Percentiles rank a stretch among this genome's conserved stretches.
phyloP scores from a whole-genome alignment of 495 filamentous ascomycete genomes.

The Penicillium daleae region DNA sequence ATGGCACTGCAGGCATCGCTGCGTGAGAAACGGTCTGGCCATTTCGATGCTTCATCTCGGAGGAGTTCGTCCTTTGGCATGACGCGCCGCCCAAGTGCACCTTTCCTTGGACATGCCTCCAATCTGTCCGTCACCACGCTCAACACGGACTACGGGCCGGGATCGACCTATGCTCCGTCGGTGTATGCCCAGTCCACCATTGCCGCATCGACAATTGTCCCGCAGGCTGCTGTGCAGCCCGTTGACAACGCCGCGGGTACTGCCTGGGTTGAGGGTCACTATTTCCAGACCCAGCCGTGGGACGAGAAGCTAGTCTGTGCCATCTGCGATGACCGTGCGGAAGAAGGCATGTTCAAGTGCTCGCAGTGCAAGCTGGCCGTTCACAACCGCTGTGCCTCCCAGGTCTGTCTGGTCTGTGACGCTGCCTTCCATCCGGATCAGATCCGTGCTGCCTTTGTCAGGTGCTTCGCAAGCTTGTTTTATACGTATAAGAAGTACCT shows the following conservation, averaged over 20 bases:
- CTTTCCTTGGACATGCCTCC: conserved; percentile 79
- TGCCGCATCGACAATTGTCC: conserved; percentile 98
- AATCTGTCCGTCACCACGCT: conserved; percentile 85
- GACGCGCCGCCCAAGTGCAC: conserved; percentile 78
- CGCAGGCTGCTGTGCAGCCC: conserved; percentile 82
- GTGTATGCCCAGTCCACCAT: conserved; percentile 95
- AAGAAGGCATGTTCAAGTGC: conserved; percentile 90
- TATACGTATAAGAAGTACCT: conserved; percentile 94
- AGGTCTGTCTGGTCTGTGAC: conserved; percentile 85
- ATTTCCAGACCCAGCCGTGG: conserved; percentile 70
- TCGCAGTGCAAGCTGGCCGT: conserved; percentile 73
- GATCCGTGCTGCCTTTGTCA: conserved; percentile 88
- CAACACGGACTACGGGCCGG: conserved; percentile 71
- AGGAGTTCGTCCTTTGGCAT: conserved; percentile 90
- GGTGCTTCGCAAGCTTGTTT: conserved; percentile 91
- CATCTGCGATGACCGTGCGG: conserved; percentile 86
- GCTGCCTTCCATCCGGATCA: conserved; percentile 89
- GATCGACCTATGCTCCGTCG: conserved; percentile 88
- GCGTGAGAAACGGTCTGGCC: conserved; percentile 91
- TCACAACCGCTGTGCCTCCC: conserved; percentile 79
- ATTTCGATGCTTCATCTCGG: conserved; percentile 83
- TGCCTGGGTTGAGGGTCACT: conserved; percentile 94
- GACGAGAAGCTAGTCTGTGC: conserved; percentile 75
- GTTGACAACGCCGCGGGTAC: conserved; percentile 84
- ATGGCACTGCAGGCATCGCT: conserved; percentile 83